These are phyloP conservation scores for Davidsoniella eucalypti DNA, from an alignment of 2,329 filamentous ascomycete species.

Conservation along the genomic window DNA sequence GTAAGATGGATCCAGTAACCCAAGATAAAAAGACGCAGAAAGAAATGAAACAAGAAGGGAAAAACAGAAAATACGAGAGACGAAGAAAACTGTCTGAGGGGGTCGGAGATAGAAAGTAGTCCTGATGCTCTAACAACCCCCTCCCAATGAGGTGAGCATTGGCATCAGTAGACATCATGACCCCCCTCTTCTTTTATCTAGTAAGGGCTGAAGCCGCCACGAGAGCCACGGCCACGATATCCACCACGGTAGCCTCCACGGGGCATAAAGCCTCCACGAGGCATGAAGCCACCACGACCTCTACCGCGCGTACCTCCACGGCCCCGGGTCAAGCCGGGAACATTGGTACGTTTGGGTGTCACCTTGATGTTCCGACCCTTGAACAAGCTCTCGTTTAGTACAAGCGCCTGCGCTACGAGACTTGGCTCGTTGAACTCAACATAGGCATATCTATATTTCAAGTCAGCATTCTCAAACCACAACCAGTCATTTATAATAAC, in stretches of 20 bases:
- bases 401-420: slow-evolving; percentile 80
- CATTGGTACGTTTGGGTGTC: slow-evolving; percentile 82
- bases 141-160: no score
- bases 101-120: no score
- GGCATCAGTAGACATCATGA: no score
- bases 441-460: slow-evolving; percentile 67
- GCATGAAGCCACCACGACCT: slow-evolving; percentile 30
- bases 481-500: not conserved
- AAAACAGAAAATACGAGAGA: no score
- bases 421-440: slow-evolving; percentile 94
- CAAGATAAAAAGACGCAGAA: no score
- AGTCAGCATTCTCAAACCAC: not conserved
- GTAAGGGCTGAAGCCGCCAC: slow-evolving; percentile 46
- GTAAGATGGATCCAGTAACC: no score
- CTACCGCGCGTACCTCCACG: slow-evolving; percentile 34
- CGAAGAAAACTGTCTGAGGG: no score
- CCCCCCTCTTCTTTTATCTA: slow-evolving; percentile 20
- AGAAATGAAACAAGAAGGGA: no score
- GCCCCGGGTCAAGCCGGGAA: slow-evolving; percentile 79
- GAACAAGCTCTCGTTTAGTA: slow-evolving; percentile 92
- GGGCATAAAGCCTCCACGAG: slow-evolving; percentile 26
- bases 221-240: slow-evolving; percentile 43
- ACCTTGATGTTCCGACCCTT: slow-evolving; percentile 94
- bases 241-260: slow-evolving; percentile 49
- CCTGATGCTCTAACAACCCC: no score